These are phyloP conservation scores for Sistotremastrum suecicum DNA, from an alignment of 768 basidiomycete species.

Conservation along the genomic window DNA sequence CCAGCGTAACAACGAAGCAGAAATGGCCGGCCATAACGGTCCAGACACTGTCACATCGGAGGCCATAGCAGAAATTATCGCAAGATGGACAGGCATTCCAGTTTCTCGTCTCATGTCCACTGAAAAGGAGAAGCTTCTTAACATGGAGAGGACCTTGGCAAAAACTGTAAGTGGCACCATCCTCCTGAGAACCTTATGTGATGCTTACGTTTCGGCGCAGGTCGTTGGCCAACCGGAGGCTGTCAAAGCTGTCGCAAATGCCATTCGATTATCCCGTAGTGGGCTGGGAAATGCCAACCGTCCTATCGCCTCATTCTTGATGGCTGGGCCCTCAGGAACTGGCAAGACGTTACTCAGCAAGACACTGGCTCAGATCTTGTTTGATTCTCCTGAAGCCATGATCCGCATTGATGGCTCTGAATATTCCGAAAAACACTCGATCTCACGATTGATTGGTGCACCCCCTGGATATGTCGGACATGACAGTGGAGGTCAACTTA, in stretches of 20 bases:
- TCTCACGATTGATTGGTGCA: conserved; percentile 55
- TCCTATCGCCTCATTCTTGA: conserved; percentile 86
- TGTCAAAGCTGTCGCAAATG: conserved; percentile 85
- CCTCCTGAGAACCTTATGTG: too few species aligned
- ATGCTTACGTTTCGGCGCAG: background rate
- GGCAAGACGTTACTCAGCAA: conserved; percentile 86
- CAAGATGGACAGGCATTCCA: conserved; percentile 86
- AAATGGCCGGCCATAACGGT: conserved; percentile 31
- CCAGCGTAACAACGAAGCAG: conserved; percentile 19
- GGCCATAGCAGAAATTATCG: conserved; percentile 89
- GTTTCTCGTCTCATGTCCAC: conserved; percentile 77
- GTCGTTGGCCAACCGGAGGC: conserved; percentile 56
- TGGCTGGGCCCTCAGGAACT: conserved; percentile 85
- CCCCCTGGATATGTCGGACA: conserved; percentile 89
- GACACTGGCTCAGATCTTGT: conserved; percentile 79
- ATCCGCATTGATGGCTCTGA: conserved; percentile 88
- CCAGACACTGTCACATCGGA: conserved; percentile 70
- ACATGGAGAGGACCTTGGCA: conserved; percentile 74
- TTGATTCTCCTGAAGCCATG: conserved; percentile 85
- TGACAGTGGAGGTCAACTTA: conserved; percentile 80
- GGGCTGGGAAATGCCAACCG: conserved; percentile 82
- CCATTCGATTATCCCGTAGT: conserved; percentile 82
- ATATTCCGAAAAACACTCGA: conserved; percentile 74
- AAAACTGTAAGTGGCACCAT: conserved; percentile 55
- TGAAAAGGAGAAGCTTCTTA: conserved; percentile 77